phyloP scores from a whole-genome alignment of 1,139 yeast species.

The Candida sp. region DNA sequence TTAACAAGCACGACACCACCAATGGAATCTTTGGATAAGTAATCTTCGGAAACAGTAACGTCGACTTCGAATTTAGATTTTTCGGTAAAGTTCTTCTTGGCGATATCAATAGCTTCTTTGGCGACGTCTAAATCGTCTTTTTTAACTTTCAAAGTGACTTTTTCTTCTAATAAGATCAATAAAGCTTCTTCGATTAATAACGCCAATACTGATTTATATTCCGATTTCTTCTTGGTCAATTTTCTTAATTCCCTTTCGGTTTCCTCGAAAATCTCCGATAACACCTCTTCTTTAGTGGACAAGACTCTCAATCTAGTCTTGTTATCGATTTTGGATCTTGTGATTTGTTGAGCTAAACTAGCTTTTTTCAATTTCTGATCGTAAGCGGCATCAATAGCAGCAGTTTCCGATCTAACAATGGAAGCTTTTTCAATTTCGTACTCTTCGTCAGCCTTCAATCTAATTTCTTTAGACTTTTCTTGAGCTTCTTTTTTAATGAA shows the following conservation, averaged over 20 bases:
- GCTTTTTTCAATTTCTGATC: conserved; percentile 90
- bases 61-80: conserved; percentile 51
- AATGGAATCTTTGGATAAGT: conserved; percentile 59
- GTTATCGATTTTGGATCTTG: conserved; percentile 93
- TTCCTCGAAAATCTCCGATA: conserved; percentile 69
- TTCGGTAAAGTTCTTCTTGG: conserved; percentile 61
- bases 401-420: conserved; percentile 87
- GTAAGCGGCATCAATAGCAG: conserved; percentile 78
- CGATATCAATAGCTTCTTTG: conserved; percentile 58
- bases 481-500: conserved; percentile 99
- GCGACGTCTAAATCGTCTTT: conserved; percentile 65
- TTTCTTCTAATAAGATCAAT: conserved; percentile 68
- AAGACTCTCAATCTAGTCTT: conserved; percentile 90
- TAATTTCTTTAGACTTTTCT: conserved; percentile 96
- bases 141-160: conserved; percentile 63
- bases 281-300: conserved; percentile 79
- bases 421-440: conserved; percentile 97
- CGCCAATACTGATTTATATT: conserved; percentile 67
- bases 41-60: conserved; percentile 54
- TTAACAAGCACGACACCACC: conserved; percentile 85
- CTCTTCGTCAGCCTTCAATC: conserved; percentile 96
- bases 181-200: conserved; percentile 86
- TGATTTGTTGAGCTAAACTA: conserved; percentile 88
- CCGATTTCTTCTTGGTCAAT: conserved; percentile 42
- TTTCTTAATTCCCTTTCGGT: conserved; percentile 62